Evolutionary conservation across 768 basidiomycete species (phyloP), one percentile per base, ranked within the genome.

Genomic region (Lentinula lateritia): DNA sequence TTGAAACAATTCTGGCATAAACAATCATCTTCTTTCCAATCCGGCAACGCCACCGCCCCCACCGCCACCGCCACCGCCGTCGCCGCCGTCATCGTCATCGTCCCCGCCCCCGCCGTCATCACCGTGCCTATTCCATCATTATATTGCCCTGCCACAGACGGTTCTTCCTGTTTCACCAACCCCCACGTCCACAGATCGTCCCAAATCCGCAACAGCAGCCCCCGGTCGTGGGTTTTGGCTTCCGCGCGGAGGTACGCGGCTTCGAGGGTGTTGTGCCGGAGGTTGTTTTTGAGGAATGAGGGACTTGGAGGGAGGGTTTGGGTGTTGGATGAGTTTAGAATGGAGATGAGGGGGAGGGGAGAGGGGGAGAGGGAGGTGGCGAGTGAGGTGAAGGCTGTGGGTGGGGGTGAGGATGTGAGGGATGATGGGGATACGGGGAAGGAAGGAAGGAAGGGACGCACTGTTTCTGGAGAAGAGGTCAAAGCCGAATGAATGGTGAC

Each of bases 1-100:
- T 1, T 1, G 5, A 64, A 57, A 39, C 66, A 66, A 36, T n/a
- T 6, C 12, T 20, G 10, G 23, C 66, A 66, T 16, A 60, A 59
- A 41, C 45, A 59, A 6, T 48, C 8, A n/a, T 50, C 60, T 55
- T 36, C 23, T 34, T n/a, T 36, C 41, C 34, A 45, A 18, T 57
- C 50, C 42, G 54, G 45, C 23, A 23, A 23, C 23, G 2, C 23
- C 23, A 1, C 23, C 23, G 23, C 23, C 23, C 23, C 23, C 23
- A 2, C 23, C 23, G 23, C 23, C 23, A 23, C 2, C 23, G 1
- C 23, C 23, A 23, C 2, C 23, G 23, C 2, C 23, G 23, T 23
- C 23, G 23, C 23, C 23, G 23, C 23, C 2, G 2, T 23, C 23
- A 2, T 23, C 23, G 23, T 2, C 23, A 23, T 23, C 23, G 23